These are phyloP conservation scores for Neofusicoccum cordaticola DNA, from an alignment of 2,329 filamentous ascomycete species.

Conservation along the genomic window DNA sequence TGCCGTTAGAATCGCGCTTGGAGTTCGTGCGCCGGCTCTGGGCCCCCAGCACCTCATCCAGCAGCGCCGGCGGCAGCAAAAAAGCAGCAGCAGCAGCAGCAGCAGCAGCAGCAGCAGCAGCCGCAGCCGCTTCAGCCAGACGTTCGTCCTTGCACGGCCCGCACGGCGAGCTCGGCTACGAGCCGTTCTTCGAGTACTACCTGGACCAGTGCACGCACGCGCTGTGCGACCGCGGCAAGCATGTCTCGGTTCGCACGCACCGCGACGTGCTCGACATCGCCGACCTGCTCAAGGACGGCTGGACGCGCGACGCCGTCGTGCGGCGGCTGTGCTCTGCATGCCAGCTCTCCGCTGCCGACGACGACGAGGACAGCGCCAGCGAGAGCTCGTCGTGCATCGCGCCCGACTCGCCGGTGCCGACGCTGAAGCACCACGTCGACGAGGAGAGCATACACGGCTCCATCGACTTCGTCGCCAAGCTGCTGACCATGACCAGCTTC, in stretches of 20 bases:
- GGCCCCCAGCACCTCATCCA: too few relatives aligned
- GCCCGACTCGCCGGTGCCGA: neutral
- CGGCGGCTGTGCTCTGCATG: neutral
- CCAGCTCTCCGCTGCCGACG: too few relatives aligned
- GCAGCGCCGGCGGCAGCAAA: too few relatives aligned
- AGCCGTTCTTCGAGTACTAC: too few relatives aligned
- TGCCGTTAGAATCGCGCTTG: neutral
- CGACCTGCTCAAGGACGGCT: conserved; percentile 7
- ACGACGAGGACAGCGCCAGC: neutral
- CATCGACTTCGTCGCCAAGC: neutral
- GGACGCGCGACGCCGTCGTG: neutral
- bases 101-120: too few relatives aligned
- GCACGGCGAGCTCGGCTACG: too few relatives aligned
- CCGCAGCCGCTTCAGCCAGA: too few relatives aligned
- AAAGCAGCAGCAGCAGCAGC: too few relatives aligned
- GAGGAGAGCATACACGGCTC: neutral
- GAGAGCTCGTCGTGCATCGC: neutral
- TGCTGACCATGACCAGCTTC: neutral
- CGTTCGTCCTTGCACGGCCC: too few relatives aligned
- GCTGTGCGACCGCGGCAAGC: too few relatives aligned
- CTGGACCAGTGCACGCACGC: too few relatives aligned
- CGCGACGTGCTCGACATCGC: neutral
- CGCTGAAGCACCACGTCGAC: neutral
- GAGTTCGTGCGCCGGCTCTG: neutral
- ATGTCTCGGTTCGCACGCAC: too few relatives aligned